Percentiles rank a stretch among this genome's conserved stretches.
Conservation (phyloP, 1,139 yeast species). For the Saccharomyces pastorianus region DNA sequence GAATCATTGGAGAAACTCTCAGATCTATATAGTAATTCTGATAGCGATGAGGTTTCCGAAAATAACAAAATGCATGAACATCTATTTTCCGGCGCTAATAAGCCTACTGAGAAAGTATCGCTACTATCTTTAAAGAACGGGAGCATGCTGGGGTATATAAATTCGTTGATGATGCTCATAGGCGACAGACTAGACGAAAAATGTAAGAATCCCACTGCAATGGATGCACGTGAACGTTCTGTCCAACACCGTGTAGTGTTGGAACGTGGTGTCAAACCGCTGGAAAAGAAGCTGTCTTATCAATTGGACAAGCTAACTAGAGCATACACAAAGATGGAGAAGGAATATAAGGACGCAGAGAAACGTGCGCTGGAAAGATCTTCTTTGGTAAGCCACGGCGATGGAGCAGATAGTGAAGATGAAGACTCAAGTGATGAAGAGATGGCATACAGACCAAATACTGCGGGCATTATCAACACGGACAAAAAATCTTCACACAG, state of each 20-base stretch:
- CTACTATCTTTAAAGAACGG: conserved; percentile 70
- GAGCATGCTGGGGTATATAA: conserved; percentile 67
- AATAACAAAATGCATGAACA: conserved; percentile 6
- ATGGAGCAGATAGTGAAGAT: conserved; percentile 26
- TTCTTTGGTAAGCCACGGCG: conserved; percentile 11
- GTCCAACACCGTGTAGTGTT: conserved; percentile 70
- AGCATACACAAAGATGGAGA: conserved; percentile 61
- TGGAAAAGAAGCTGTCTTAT: conserved; percentile 77
- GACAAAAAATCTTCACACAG: conserved; percentile 10
- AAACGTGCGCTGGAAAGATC: conserved; percentile 27
- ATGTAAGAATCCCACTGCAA: conserved; percentile 16
- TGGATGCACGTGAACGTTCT: conserved; percentile 43
- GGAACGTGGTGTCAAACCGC: conserved; percentile 86
- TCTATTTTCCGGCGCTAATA: conserved; percentile 5
- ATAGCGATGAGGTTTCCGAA: conserved; percentile 2
- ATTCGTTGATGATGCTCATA: conserved; percentile 53
- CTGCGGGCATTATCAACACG: conserved; percentile 41
- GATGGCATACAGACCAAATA: conserved; percentile 61
- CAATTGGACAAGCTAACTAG: conserved; percentile 85
- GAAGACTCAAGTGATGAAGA: conserved; percentile 40
- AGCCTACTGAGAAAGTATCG: conserved; percentile 51
- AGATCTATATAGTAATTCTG: conserved; percentile 10
- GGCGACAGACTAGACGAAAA: conserved; percentile 34
- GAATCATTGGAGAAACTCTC: conserved; percentile 21
- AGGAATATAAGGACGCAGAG: conserved; percentile 37